phyloP scores from a whole-genome alignment of 23 red algal genomes.

The Pyropia haitanensis region DNA sequence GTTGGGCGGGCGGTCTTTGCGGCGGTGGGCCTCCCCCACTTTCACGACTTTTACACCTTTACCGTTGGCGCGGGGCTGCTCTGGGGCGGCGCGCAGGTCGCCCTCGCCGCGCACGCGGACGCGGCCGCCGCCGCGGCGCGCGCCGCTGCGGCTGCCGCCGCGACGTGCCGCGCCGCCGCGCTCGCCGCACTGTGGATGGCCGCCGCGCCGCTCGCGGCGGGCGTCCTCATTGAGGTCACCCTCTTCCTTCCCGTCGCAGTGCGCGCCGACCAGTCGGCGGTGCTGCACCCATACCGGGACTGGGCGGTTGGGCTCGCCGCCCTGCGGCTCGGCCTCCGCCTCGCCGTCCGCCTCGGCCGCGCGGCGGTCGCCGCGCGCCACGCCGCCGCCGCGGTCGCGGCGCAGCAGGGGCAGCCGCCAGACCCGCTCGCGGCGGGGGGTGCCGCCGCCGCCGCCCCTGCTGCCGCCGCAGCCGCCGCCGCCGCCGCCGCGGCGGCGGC shows the following conservation, averaged over 20 bases:
- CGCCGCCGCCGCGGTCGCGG: conserved; percentile 9
- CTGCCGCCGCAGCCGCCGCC: too few relatives aligned
- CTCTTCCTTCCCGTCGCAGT: conserved; percentile 48
- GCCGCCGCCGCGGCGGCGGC: too few relatives aligned
- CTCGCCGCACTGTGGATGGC: conserved; percentile 31
- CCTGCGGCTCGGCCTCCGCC: conserved; percentile 31
- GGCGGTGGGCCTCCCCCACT: conserved; percentile 24
- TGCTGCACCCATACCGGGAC: conserved; percentile 58
- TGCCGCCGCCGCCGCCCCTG: too few relatives aligned
- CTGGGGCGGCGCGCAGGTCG: conserved; percentile 6
- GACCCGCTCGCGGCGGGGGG: too few relatives aligned
- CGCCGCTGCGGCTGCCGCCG: conserved; percentile 10
- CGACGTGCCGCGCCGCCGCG: conserved; percentile 27
- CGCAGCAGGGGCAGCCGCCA: conserved; percentile 14
- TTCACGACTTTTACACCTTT: conserved; percentile 67
- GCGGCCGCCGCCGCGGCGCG: conserved; percentile 18
- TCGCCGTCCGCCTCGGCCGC: not conserved
- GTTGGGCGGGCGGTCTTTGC: conserved; percentile 46
- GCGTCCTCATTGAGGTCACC: conserved; percentile 59
- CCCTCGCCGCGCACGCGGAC: conserved; percentile 13
- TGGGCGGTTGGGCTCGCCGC: conserved; percentile 50
- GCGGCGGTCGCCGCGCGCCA: conserved; percentile 16
- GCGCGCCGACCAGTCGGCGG: conserved; percentile 32
- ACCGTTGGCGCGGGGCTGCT: conserved; percentile 39
- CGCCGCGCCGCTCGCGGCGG: conserved; percentile 40